phyloP scores from a whole-genome alignment of 345 rosid species.

The Salix dunnii region DNA sequence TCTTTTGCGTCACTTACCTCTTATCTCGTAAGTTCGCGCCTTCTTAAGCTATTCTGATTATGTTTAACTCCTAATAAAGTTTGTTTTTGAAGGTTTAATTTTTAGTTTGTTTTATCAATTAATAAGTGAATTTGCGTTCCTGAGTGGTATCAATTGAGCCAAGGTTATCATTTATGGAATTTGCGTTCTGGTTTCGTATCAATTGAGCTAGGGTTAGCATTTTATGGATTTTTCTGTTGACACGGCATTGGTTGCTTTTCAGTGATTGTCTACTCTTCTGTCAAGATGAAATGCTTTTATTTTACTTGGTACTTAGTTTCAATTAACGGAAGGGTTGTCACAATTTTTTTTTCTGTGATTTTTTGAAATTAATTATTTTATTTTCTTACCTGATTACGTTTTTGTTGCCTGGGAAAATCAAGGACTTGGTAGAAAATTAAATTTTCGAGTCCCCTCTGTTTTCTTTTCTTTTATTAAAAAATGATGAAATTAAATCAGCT shows the following conservation, averaged over 20 bases:
- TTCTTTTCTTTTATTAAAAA: background rate
- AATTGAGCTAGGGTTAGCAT: background rate
- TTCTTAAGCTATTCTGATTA: background rate
- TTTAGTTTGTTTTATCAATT: background rate
- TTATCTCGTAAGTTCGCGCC: slow-evolving; percentile 65
- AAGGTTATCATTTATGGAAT: background rate
- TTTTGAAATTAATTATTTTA: background rate
- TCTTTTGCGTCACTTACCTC: slow-evolving; percentile 76
- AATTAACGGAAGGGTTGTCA: background rate
- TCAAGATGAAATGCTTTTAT: background rate
- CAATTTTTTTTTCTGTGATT: background rate
- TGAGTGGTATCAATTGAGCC: background rate
- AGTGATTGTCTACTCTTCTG: background rate
- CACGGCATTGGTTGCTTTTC: background rate
- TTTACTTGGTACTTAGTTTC: background rate
- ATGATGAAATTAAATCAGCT: background rate
- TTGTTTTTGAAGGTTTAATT: background rate
- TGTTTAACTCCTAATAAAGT: background rate
- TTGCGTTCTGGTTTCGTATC: background rate
- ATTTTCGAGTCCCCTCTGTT: background rate
- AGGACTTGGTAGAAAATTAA: background rate
- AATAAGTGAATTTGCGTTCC: background rate
- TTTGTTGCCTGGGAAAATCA: background rate
- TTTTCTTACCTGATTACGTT: background rate
- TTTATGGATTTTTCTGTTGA: background rate